A percentile compares a stretch with the other conserved stretches of the same genome.
These are phyloP conservation scores for Metschnikowia corniflorae DNA, from an alignment of 805 yeast genomes.

Conservation along the genomic window DNA sequence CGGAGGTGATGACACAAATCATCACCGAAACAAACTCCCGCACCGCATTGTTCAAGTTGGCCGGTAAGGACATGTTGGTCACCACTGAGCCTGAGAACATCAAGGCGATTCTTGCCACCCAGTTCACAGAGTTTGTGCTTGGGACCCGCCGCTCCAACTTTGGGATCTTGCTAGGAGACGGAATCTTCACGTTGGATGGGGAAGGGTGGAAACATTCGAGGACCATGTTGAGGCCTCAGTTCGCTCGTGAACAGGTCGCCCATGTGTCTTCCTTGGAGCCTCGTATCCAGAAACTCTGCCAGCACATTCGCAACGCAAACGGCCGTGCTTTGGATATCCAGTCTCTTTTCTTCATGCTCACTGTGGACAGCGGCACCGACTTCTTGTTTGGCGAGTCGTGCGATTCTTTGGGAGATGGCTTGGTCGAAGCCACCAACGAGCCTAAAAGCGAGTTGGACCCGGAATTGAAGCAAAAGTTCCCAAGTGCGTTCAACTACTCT, in stretches of 20 bases:
- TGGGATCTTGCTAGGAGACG: constrained; percentile 23
- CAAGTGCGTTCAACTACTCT: constrained; percentile 15
- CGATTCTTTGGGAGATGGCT: constrained; percentile 14
- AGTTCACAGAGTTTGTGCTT: constrained; percentile 24
- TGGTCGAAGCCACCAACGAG: background rate
- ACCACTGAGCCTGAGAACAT: constrained; percentile 24
- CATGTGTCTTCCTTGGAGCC: constrained; percentile 26
- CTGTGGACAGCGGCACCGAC: constrained; percentile 18
- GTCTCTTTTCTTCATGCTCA: constrained; percentile 16
- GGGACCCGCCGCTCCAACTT: constrained; percentile 23
- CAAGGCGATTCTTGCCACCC: constrained; percentile 28
- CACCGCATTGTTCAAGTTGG: constrained; percentile 10
- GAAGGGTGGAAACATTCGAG: constrained; percentile 28
- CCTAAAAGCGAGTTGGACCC: constrained; percentile 10
- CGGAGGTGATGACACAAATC: constrained; percentile 8
- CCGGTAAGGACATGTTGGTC: constrained; percentile 8
- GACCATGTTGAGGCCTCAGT: constrained; percentile 28
- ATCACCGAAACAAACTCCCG: constrained; percentile 4
- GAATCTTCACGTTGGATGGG: constrained; percentile 28
- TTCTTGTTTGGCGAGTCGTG: constrained; percentile 19
- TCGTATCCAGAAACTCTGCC: constrained; percentile 18
- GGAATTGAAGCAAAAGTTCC: constrained; percentile 9
- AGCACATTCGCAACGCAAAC: constrained; percentile 13
- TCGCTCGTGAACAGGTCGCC: constrained; percentile 26
- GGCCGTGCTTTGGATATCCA: constrained; percentile 15